phyloP scores from a whole-genome alignment of 768 basidiomycete genomes.

The Tulasnella sp. region DNA sequence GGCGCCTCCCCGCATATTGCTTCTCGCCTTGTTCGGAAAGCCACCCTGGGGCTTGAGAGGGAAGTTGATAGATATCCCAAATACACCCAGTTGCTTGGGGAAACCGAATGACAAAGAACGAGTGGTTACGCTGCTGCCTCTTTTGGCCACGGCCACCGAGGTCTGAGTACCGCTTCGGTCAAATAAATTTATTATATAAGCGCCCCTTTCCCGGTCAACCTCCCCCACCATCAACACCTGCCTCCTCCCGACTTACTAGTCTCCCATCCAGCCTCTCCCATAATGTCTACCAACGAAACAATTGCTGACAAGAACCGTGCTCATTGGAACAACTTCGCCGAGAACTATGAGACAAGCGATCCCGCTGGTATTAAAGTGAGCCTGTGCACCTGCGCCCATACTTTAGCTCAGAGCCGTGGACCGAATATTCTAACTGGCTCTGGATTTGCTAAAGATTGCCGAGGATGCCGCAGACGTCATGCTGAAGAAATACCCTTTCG shows the following conservation, averaged over 20 bases:
- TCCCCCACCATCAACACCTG: background rate
- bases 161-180: background rate
- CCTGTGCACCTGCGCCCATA: background rate
- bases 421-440: background rate
- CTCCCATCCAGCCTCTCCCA: background rate
- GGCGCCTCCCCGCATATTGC: too few species aligned
- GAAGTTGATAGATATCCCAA: background rate
- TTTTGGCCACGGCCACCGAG: background rate
- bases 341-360: background rate
- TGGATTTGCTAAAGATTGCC: slow-evolving; percentile 21
- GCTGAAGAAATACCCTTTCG: slow-evolving; percentile 39
- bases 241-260: background rate
- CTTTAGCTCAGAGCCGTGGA: background rate
- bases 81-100: background rate
- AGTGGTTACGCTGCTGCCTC: background rate
- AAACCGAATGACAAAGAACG: background rate
- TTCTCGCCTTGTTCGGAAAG: background rate
- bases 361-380: background rate
- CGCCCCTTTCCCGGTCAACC: background rate
- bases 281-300: background rate
- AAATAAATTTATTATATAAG: background rate
- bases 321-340: background rate
- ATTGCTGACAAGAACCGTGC: background rate
- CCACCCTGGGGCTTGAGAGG: background rate
- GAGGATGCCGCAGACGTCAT: slow-evolving; percentile 29